Evolutionary conservation across 2,329 filamentous ascomycete species (phyloP).

Genomic region (Hymenoscyphus fraxineus): DNA sequence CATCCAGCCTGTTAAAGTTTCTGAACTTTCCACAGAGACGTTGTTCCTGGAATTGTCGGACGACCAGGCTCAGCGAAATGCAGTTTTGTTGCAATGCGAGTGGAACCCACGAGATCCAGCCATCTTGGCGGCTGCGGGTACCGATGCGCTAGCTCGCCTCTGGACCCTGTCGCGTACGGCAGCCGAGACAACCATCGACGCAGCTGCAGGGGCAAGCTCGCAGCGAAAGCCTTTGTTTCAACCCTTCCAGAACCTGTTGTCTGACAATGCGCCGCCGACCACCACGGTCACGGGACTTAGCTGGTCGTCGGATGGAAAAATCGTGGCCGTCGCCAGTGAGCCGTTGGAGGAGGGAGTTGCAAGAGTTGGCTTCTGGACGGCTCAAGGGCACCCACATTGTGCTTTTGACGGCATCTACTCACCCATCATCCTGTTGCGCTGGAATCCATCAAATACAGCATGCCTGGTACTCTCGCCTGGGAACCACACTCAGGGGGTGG

Average conservation of each 20-base stretch:
- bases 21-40: slow-evolving; percentile 57
- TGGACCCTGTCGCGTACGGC: slow-evolving; percentile 57
- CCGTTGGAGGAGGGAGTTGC: slow-evolving; percentile 44
- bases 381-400: slow-evolving; percentile 49
- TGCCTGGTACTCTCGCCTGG: slow-evolving; percentile 56
- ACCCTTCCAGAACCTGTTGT: slow-evolving; percentile 45
- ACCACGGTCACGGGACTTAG: slow-evolving; percentile 56
- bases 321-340: slow-evolving; percentile 57
- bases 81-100: slow-evolving; percentile 64
- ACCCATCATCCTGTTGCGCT: slow-evolving; percentile 59
- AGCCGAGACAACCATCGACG: slow-evolving; percentile 39
- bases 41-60: slow-evolving; percentile 54
- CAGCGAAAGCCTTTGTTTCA: slow-evolving; percentile 32
- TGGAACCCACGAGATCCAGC: slow-evolving; percentile 64
- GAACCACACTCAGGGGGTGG: slow-evolving; percentile 47
- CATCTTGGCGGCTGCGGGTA: slow-evolving; percentile 64
- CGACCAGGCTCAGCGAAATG: slow-evolving; percentile 44
- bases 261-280: slow-evolving; percentile 49
- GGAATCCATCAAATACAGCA: slow-evolving; percentile 54
- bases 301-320: slow-evolving; percentile 55
- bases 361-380: slow-evolving; percentile 52
- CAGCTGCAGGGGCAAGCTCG: background rate
- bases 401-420: slow-evolving; percentile 55
- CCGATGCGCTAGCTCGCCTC: slow-evolving; percentile 66
- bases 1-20: slow-evolving; percentile 61